A percentile compares a stretch with the other conserved stretches of the same genome.
Evolutionary conservation across 2,329 filamentous ascomycete genomes (phyloP).

Genomic region (Onygenales sp.): DNA sequence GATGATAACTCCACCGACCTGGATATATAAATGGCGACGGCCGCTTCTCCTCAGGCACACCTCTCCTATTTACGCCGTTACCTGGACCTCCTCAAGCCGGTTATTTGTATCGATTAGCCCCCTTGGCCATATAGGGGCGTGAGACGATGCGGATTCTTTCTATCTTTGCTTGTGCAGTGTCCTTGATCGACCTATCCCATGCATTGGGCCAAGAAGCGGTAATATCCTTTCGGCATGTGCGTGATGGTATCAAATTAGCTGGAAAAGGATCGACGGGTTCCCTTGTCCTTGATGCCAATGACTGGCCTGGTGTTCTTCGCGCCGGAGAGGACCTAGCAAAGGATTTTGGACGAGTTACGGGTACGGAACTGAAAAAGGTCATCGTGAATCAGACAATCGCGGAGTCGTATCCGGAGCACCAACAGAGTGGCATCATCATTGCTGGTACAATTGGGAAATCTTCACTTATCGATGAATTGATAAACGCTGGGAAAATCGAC

Average conservation of each 20-base stretch:
- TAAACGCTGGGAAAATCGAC: slow-evolving; percentile 48
- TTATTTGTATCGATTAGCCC: too few species aligned
- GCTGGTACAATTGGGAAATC: slow-evolving; percentile 60
- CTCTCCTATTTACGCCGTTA: too few species aligned
- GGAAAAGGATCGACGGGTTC: not conserved
- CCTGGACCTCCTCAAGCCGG: too few species aligned
- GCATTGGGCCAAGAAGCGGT: not conserved
- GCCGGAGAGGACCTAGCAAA: slow-evolving; percentile 57
- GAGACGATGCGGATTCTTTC: not conserved
- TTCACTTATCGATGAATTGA: slow-evolving; percentile 49
- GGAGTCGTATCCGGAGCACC: slow-evolving; percentile 14
- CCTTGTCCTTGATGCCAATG: slow-evolving; percentile 39
- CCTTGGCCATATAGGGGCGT: not conserved
- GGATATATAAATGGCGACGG: too few species aligned
- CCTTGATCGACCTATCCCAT: not conserved
- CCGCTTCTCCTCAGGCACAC: too few species aligned
- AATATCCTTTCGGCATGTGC: not conserved
- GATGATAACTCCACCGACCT: too few species aligned
- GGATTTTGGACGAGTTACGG: slow-evolving; percentile 64
- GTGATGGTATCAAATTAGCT: not conserved
- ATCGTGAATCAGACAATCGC: slow-evolving; percentile 41
- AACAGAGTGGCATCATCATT: slow-evolving; percentile 46
- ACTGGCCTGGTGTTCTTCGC: slow-evolving; percentile 60
- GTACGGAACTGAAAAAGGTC: slow-evolving; percentile 17
- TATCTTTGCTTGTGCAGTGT: not conserved